Conservation (phyloP, 495 filamentous ascomycete species). For the Neurospora sp. region DNA sequence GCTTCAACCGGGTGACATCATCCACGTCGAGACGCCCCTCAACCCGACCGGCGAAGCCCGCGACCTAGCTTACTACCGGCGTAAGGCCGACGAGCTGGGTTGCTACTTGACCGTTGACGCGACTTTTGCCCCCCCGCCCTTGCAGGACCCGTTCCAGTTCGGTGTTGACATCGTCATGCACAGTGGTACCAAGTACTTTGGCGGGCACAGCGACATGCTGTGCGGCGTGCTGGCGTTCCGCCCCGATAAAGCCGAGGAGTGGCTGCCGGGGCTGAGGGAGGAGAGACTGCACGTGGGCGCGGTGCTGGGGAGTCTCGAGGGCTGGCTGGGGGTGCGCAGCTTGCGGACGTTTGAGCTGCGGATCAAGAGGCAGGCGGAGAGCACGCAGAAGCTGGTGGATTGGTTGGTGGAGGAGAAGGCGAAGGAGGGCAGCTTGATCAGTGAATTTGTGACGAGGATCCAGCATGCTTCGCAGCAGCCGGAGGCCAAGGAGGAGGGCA, state of each 20-base stretch:
- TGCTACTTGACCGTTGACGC: conserved; percentile 76
- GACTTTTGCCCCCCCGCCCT: conserved; percentile 84
- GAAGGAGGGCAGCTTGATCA: conserved; percentile 30
- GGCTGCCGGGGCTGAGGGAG: conserved; percentile 42
- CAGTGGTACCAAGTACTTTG: conserved; percentile 88
- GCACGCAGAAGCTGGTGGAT: conserved; percentile 52
- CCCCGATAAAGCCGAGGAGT: conserved; percentile 28
- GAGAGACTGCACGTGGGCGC: conserved; percentile 70
- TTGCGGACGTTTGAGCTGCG: conserved; percentile 78
- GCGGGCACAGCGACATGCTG: conserved; percentile 85
- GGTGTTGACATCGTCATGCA: conserved; percentile 87
- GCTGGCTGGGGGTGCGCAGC: conserved; percentile 82
- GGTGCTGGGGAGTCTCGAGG: conserved; percentile 84
- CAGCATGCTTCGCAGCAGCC: conserved; percentile 69
- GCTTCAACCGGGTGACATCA: conserved; percentile 64
- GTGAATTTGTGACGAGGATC: conserved; percentile 46
- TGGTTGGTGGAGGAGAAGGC: conserved; percentile 50
- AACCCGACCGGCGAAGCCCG: conserved; percentile 80
- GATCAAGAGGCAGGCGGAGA: conserved; percentile 62
- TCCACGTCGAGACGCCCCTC: conserved; percentile 86
- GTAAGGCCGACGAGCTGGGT: conserved; percentile 59
- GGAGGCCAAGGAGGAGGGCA: conserved; percentile 42
- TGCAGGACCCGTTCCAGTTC: conserved; percentile 73
- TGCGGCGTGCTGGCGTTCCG: conserved; percentile 68
- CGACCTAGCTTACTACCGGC: conserved; percentile 57